These are phyloP conservation scores for Debaryomyces hansenii DNA, from an alignment of 805 yeast genomes.

Conservation along the genomic window DNA sequence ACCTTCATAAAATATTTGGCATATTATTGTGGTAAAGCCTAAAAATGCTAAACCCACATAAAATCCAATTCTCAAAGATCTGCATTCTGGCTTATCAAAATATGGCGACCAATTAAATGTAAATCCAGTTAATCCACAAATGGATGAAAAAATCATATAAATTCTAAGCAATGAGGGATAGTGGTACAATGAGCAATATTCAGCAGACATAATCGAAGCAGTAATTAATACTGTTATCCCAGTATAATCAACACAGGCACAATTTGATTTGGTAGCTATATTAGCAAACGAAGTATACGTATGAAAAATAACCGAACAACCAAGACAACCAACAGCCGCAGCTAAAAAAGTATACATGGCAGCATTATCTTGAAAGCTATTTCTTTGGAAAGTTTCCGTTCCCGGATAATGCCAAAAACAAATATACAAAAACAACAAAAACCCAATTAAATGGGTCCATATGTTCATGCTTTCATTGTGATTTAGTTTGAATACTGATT, in stretches of 20 bases:
- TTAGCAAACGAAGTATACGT: slow-evolving; percentile 80
- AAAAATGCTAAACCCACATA: slow-evolving; percentile 75
- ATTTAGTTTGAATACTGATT: slow-evolving; percentile 54
- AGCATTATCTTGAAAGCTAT: slow-evolving; percentile 45
- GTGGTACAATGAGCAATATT: slow-evolving; percentile 72
- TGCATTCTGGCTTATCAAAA: slow-evolving; percentile 84
- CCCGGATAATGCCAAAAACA: slow-evolving; percentile 63
- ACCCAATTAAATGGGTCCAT: slow-evolving; percentile 87
- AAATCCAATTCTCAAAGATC: slow-evolving; percentile 76
- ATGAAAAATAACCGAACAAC: slow-evolving; percentile 87
- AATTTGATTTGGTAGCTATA: slow-evolving; percentile 59
- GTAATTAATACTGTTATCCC: slow-evolving; percentile 91
- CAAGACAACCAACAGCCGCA: slow-evolving; percentile 75
- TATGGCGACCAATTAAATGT: slow-evolving; percentile 87
- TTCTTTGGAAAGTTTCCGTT: slow-evolving; percentile 46
- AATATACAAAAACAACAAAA: slow-evolving; percentile 55
- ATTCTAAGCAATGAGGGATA: slow-evolving; percentile 48
- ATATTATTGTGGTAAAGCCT: slow-evolving; percentile 67
- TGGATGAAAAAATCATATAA: slow-evolving; percentile 60
- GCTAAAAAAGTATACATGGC: slow-evolving; percentile 63
- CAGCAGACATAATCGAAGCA: slow-evolving; percentile 83
- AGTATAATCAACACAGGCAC: slow-evolving; percentile 93
- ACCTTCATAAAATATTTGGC: slow-evolving; percentile 58
- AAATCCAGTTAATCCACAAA: slow-evolving; percentile 73
- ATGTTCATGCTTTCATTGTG: slow-evolving; percentile 93